phyloP scores from a whole-genome alignment of 2,329 filamentous ascomycete genomes.

The Didymella segeticola region DNA sequence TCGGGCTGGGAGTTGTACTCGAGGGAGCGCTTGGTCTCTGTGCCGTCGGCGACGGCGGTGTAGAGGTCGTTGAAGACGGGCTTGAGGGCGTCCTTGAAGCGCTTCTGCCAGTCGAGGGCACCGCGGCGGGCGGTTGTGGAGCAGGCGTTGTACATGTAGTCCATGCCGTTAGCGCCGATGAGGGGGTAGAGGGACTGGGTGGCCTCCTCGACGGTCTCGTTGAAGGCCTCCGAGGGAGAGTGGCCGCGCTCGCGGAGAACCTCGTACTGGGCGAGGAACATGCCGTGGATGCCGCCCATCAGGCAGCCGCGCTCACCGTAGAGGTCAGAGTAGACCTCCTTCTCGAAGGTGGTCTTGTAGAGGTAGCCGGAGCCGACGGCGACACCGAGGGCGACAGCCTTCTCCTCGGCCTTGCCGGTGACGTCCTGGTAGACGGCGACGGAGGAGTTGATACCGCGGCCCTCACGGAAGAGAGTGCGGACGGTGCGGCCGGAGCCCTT shows the following conservation, averaged over 20 bases:
- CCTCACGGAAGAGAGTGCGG: conserved; percentile 97
- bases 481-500: conserved; percentile 99
- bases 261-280: conserved; percentile 99
- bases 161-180: conserved; percentile 97
- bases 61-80: conserved; percentile 98
- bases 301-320: conserved; percentile 99
- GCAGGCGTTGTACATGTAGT: conserved; percentile 99
- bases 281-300: conserved; percentile 99
- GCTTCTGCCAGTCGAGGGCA: conserved; percentile 97
- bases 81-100: conserved; percentile 98
- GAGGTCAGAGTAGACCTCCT: conserved; percentile 99
- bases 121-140: conserved; percentile 97
- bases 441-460: conserved; percentile 99
- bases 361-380: conserved; percentile 98
- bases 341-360: conserved; percentile 99
- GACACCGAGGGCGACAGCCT: conserved; percentile 94
- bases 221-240: conserved; percentile 98
- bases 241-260: conserved; percentile 98
- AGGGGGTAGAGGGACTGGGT: conserved; percentile 98
- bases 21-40: conserved; percentile 94
- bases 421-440: conserved; percentile 98
- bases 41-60: conserved; percentile 87
- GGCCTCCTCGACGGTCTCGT: conserved; percentile 99
- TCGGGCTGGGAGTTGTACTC: conserved; percentile 96
- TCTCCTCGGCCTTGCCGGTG: conserved; percentile 97